Conservation (phyloP, 2,329 filamentous ascomycete species). For the Fonsecaea erecta region DNA sequence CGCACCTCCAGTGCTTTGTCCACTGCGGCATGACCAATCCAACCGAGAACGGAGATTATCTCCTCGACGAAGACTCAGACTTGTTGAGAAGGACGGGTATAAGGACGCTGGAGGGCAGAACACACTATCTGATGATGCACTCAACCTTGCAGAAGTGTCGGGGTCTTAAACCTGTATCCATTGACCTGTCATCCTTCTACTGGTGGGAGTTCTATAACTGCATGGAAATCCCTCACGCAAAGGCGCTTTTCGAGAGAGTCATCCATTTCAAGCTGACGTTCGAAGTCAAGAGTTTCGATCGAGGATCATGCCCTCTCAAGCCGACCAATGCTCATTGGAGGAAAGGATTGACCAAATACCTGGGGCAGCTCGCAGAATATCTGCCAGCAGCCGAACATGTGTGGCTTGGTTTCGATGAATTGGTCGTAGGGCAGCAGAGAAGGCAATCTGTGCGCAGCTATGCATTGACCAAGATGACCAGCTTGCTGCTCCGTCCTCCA, state of each 20-base stretch:
- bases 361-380: neutral
- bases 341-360: neutral
- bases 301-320: constrained; percentile 8
- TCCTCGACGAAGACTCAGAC: constrained; percentile 5
- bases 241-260: constrained; percentile 5
- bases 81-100: constrained; percentile 9
- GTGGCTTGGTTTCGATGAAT: constrained; percentile 7
- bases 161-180: constrained; percentile 5
- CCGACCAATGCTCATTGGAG: neutral
- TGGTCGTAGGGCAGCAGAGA: neutral
- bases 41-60: neutral
- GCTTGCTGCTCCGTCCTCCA: neutral
- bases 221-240: constrained; percentile 7
- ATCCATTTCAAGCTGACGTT: constrained; percentile 3
- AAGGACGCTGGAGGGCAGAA: neutral
- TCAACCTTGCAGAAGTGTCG: constrained; percentile 12
- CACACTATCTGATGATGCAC: constrained; percentile 8
- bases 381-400: neutral
- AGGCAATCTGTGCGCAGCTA: neutral
- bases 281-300: constrained; percentile 13
- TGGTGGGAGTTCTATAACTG: constrained; percentile 19
- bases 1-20: constrained; percentile 2
- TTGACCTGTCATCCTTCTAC: constrained; percentile 5
- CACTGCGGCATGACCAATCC: neutral
- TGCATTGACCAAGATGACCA: constrained; percentile 7